Evolutionary conservation across 306 rosid genomes (phyloP), one percentile per base, ranked within the genome.

Genomic region (Prunus armeniaca): DNA sequence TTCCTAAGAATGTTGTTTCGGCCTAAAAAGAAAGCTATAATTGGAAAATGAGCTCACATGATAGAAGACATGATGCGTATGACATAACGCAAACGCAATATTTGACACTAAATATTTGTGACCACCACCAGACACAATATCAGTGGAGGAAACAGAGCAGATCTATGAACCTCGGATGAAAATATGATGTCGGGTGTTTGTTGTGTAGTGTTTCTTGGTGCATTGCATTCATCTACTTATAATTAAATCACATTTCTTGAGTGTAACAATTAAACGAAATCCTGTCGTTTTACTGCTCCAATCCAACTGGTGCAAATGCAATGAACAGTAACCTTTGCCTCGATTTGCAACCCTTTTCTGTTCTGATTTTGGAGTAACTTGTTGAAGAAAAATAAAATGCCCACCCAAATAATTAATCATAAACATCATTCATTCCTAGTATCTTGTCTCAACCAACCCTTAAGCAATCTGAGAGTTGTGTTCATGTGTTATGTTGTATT

Each of bases 151-250:
- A 84, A 80, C 87, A 73, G 34, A 67, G 63, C 38, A 79, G 76
- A 81, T 84, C 79, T 24, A 86, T 62, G 49, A 47, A 47, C 73
- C 82, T 86, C 25, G 90, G 84, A 76, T 15, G 52, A 84, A 81
- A 58, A 84, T 46, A 86, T 38, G 86, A 78, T 84, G 88, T 86
- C 85, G 72, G 76, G 86, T 81, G 76, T 65, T 49, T 81, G 81
- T 76, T 71, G 51, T 56, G 41, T 67, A 2, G 27, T 81, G 85
- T 81, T 80, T 52, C 65, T 68, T 62, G 80, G 67, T 81, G 46
- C 87, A 80, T 76, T 68, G 84, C 79, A 76, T 77, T 71, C 25
- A 30, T 56, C 70, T 52, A 18, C 20, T 14, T 30, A 27, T 2
- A 63, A 28, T 14, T 63, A 30, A 60, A 34, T 17, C 67, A 63